Base-by-base conservation (phyloP, 1,284 basidiomycete species). In the Meripilus lineatus region DNA sequence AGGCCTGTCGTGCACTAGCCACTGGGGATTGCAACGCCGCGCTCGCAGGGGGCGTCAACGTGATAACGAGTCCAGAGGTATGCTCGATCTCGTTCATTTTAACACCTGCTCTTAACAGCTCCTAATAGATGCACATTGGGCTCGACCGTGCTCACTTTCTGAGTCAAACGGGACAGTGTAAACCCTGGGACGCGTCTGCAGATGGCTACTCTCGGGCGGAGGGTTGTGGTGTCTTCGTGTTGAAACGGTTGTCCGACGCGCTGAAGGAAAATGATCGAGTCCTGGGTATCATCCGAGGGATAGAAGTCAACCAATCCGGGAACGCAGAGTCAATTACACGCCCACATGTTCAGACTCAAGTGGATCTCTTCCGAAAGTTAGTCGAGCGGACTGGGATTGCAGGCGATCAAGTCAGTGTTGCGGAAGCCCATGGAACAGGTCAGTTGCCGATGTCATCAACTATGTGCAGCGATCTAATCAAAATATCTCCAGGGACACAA, bases 201-300 rank as follows among this genome's bases (percentile, higher is more conserved):
- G 79, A 86, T 54, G 84, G 84, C 1, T 88, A 88, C 56, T 79
- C 75, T 24, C 76, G 85, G 38, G 64, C 74, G n/a, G 85, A 88
- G 57, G 84, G 85, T 4, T 82, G 81, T 51, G 81, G 75, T 4
- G 52, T 86, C 13, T 86, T 88, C 53, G 74, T 88, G 5, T 62
- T 88, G 20, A 88, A 88, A 61, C 79, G 81, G 11, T 67, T 87
- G 15, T 67, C 70, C 0, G 81, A 84, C 52, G 84, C 84, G 2
- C 43, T 79, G 14, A 65, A 65, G 5, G 82, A 85, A 57, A 72
- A 80, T 49, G 84, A 87, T 58, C 68, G 69, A 35, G 77, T 88
- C 44, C 61, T 82, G 14, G 84, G 78, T 26, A 67, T 87, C 50
- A 84, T 88, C 47, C 75, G 78, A 23, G 81, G 77, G 0, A 55